Evolutionary conservation across 306 rosid species (phyloP), one percentile per base, ranked within the genome.

Genomic region (Fragaria ananassa): DNA sequence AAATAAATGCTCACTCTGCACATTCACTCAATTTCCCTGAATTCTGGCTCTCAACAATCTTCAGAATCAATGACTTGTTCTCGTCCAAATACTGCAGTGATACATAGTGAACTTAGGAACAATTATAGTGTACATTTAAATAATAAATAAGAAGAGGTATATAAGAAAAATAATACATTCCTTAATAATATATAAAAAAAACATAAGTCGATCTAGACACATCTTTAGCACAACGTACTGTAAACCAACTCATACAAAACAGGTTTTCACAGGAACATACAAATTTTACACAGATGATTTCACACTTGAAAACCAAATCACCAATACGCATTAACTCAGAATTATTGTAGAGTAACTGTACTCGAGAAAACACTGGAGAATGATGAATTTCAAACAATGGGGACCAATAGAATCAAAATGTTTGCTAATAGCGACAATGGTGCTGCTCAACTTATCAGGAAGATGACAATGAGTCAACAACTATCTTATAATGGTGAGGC

Each of bases 1-100:
- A 68, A 11, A 34, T 46, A 17, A 74, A 49, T 81, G 74, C 98
- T 86, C 89, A 96, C 99, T 96, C 99, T 29, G 99, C 99, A 75
- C 98, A 96, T 79, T 96, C 99, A 85, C 80, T 87, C 75, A 96
- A 71, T 84, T 92, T 96, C 79, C 99, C 99, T 2, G 93, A 79
- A 70, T 92, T 96, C 81, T 96, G 99, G 92, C 98, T 89, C 85
- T 96, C 99, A 29, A 96, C 99, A 73, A 96, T 96, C 96, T 92
- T 96, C 90, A 96, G 85, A 79, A 96, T 96, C 73, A 96, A 83
- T n/a, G 99, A 88, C 87, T 96, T 96, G 93, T 96, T 96, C 89
- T 96, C 99, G 68, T 96, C 99, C 91, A 96, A 80, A 76, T 92
- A 96, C 99, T 96, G 92, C 88, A 72, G 70, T 65, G 15, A 83